A percentile compares a stretch with the other conserved stretches of the same genome.
Evolutionary conservation across 2,329 filamentous ascomycete genomes (phyloP).

Genomic region (Immersiporthe knoxdaviesiana): DNA sequence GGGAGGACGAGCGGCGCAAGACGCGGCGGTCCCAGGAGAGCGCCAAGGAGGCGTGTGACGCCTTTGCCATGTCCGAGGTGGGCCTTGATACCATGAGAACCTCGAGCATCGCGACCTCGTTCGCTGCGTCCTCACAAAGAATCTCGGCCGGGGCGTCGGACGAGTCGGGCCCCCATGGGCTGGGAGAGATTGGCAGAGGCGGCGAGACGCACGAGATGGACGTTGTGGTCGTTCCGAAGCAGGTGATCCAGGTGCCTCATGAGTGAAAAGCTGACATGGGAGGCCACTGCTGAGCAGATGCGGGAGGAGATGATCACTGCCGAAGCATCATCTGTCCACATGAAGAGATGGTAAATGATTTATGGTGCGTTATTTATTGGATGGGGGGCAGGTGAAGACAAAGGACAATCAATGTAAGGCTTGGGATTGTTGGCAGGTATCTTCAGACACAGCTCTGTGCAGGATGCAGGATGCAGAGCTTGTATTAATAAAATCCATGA

Average conservation of each 20-base stretch:
- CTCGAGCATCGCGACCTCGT: constrained; percentile 20
- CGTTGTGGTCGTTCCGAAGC: constrained; percentile 22
- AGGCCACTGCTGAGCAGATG: background rate
- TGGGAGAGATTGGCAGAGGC: constrained; percentile 3
- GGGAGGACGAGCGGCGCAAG: constrained; percentile 33
- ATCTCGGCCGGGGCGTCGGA: constrained; percentile 16
- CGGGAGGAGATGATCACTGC: background rate
- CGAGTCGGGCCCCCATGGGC: background rate
- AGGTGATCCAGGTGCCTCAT: background rate
- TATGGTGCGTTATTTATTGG: background rate
- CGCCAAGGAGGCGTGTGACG: constrained; percentile 23
- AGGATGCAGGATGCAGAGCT: background rate
- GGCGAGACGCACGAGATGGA: constrained; percentile 25
- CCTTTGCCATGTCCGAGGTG: constrained; percentile 27
- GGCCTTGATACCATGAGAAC: constrained; percentile 24
- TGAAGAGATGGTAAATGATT: constrained; percentile 2
- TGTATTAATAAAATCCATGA: background rate
- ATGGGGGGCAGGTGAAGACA: background rate
- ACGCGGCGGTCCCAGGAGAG: constrained; percentile 4
- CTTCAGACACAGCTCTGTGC: background rate
- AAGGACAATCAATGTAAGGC: background rate
- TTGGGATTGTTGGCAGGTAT: background rate
- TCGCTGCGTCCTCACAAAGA: constrained; percentile 23
- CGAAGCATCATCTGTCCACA: background rate
- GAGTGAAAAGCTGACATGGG: constrained; percentile 2